Conservation (phyloP, 371 early-diverging fungal genomes). For the Batkoa obscura region DNA sequence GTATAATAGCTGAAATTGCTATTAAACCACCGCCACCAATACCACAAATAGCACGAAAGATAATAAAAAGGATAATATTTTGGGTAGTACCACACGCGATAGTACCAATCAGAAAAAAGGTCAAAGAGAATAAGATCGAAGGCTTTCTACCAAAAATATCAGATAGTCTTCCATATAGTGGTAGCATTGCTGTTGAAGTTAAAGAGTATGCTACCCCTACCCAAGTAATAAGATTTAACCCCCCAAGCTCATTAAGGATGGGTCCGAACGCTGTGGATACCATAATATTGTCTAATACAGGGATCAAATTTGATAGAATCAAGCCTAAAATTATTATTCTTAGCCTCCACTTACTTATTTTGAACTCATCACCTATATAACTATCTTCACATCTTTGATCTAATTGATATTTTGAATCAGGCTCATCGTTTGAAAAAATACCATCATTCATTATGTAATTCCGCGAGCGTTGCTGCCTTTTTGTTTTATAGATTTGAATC, state of each 20-base stretch:
- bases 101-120: conserved; percentile 37
- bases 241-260: conserved; percentile 46
- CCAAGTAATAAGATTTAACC: conserved; percentile 36
- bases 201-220: conserved; percentile 33
- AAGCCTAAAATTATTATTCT: conserved; percentile 15
- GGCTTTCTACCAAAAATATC: conserved; percentile 49
- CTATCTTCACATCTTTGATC: no score
- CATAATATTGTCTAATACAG: conserved; percentile 53
- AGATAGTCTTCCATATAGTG: conserved; percentile 34
- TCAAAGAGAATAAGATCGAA: conserved; percentile 33
- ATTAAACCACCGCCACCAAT: conserved; percentile 41
- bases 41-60: conserved; percentile 42
- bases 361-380: no score
- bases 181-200: conserved; percentile 29
- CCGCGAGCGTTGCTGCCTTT: no score
- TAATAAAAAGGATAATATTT: conserved; percentile 39
- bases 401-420: no score
- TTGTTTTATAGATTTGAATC: no score
- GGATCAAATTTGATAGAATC: conserved; percentile 43
- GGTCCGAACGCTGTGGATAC: conserved; percentile 51
- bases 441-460: no score
- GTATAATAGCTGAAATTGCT: conserved; percentile 22
- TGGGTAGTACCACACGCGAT: conserved; percentile 43
- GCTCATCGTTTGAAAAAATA: no score
- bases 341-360: not conserved